phyloP scores from a whole-genome alignment of 2,329 filamentous ascomycete species.

The Dothidotthia symphoricarpi region DNA sequence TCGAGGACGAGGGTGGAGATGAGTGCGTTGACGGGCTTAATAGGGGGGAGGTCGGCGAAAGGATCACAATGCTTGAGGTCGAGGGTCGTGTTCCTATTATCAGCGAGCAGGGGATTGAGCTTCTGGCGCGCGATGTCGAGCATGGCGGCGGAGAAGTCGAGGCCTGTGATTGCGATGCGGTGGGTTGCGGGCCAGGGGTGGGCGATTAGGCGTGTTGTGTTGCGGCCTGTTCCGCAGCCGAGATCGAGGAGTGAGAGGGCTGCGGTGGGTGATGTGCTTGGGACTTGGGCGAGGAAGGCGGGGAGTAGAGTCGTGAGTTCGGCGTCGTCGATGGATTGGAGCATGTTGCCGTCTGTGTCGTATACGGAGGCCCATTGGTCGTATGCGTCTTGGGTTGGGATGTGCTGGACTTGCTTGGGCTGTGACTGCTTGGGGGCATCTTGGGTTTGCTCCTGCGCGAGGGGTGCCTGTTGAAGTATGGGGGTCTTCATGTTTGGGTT shows the following conservation, averaged over 20 bases:
- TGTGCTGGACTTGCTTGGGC: slow-evolving; percentile 30
- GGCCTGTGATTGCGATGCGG: slow-evolving; percentile 48
- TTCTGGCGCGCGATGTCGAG: slow-evolving; percentile 51
- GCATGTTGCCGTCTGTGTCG: slow-evolving; percentile 65
- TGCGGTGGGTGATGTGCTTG: slow-evolving; percentile 3
- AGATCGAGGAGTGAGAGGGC: slow-evolving; percentile 56
- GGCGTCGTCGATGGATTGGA: slow-evolving; percentile 62
- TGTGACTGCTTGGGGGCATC: slow-evolving; percentile 19
- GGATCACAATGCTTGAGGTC: slow-evolving; percentile 30
- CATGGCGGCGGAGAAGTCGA: slow-evolving; percentile 61
- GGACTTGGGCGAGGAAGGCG: slow-evolving; percentile 43
- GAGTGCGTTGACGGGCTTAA: slow-evolving; percentile 48
- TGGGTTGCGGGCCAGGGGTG: slow-evolving; percentile 26
- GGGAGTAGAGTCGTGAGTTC: slow-evolving; percentile 56
- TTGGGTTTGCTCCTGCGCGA: slow-evolving; percentile 8
- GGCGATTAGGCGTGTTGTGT: slow-evolving; percentile 54
- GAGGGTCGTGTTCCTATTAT: slow-evolving; percentile 3
- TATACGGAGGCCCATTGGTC: slow-evolving; percentile 57
- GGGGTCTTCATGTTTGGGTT: slow-evolving; percentile 6
- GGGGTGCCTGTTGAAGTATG: slow-evolving; percentile 2
- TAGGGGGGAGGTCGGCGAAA: slow-evolving; percentile 29
- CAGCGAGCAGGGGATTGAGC: slow-evolving; percentile 16
- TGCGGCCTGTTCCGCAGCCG: slow-evolving; percentile 65
- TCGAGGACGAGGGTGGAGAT: slow-evolving; percentile 65
- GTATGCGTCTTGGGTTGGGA: slow-evolving; percentile 49